Conservation (phyloP, 2,329 filamentous ascomycete genomes). For the Neofusicoccum cordaticola region DNA sequence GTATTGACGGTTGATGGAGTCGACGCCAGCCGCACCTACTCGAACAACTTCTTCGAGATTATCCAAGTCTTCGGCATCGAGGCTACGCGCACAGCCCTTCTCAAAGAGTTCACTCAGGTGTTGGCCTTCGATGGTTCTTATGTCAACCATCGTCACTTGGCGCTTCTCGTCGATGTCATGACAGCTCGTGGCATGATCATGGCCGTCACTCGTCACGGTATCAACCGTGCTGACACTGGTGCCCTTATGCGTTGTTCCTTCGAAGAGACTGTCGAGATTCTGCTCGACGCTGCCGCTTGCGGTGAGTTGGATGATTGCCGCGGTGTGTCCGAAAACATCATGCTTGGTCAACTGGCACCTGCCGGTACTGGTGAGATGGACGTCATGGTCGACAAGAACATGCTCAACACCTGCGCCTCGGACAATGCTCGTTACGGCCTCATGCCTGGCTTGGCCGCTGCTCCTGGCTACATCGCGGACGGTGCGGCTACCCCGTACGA, state of each 20-base stretch:
- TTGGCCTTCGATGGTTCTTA: slow-evolving; percentile 98
- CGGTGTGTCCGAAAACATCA: slow-evolving; percentile 97
- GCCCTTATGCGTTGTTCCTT: slow-evolving; percentile 99
- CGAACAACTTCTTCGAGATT: slow-evolving; percentile 93
- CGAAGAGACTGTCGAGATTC: slow-evolving; percentile 97
- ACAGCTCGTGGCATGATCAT: slow-evolving; percentile 91
- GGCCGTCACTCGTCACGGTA: slow-evolving; percentile 95
- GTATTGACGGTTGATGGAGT: slow-evolving; percentile 87
- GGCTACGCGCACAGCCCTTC: slow-evolving; percentile 80
- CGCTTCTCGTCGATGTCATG: slow-evolving; percentile 95
- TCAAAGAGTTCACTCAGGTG: slow-evolving; percentile 86
- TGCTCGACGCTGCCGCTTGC: slow-evolving; percentile 89
- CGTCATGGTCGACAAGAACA: slow-evolving; percentile 85
- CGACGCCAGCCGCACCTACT: slow-evolving; percentile 80
- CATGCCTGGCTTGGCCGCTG: slow-evolving; percentile 74
- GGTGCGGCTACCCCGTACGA: slow-evolving; percentile 96
- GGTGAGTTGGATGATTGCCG: slow-evolving; percentile 97
- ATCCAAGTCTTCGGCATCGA: slow-evolving; percentile 96
- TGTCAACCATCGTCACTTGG: slow-evolving; percentile 97
- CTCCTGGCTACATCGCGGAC: slow-evolving; percentile 69
- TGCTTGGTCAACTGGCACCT: slow-evolving; percentile 94
- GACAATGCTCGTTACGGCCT: slow-evolving; percentile 62
- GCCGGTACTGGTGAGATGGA: slow-evolving; percentile 97
- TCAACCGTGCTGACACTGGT: slow-evolving; percentile 96
- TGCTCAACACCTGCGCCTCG: slow-evolving; percentile 70